These are phyloP conservation scores for Xerocomus spinulosus DNA, from an alignment of 768 basidiomycete genomes.

Conservation along the genomic window DNA sequence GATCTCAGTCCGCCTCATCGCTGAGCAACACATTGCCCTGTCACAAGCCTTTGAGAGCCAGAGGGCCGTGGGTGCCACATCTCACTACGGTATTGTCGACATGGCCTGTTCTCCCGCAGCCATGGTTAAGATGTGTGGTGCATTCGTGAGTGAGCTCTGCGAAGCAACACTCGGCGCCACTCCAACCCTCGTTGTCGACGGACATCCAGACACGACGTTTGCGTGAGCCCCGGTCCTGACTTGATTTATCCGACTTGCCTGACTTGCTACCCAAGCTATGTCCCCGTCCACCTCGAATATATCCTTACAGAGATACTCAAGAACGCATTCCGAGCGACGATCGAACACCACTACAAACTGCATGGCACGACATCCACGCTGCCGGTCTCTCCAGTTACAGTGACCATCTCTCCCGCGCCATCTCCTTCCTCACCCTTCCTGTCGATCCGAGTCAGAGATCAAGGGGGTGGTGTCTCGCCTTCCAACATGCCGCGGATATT, in stretches of 20 bases:
- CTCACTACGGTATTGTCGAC: slow-evolving; percentile 70
- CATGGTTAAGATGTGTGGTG: slow-evolving; percentile 75
- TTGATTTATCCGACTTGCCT: slow-evolving; percentile 6
- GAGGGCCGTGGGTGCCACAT: slow-evolving; percentile 24
- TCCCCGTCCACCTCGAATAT: slow-evolving; percentile 89
- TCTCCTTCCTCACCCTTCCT: slow-evolving; percentile 44
- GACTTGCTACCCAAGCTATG: slow-evolving; percentile 49
- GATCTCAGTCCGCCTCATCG: slow-evolving; percentile 82
- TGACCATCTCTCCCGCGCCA: slow-evolving; percentile 65
- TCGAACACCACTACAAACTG: slow-evolving; percentile 61
- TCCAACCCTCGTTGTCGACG: slow-evolving; percentile 67
- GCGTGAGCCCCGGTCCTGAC: slow-evolving; percentile 50
- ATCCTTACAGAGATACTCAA: slow-evolving; percentile 88
- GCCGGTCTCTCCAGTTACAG: slow-evolving; percentile 55
- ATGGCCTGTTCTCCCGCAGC: slow-evolving; percentile 63
- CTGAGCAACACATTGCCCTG: slow-evolving; percentile 86
- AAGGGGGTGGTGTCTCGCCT: slow-evolving; percentile 80
- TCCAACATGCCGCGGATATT: slow-evolving; percentile 75
- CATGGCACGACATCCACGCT: slow-evolving; percentile 32
- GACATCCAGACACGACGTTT: slow-evolving; percentile 65
- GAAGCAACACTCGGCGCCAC: slow-evolving; percentile 76
- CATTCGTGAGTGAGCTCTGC: slow-evolving; percentile 81
- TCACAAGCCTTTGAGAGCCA: slow-evolving; percentile 58
- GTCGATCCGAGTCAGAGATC: slow-evolving; percentile 76
- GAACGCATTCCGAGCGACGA: slow-evolving; percentile 86